phyloP scores from a whole-genome alignment of 2,329 filamentous ascomycete genomes.

The Aspergillus sp. region DNA sequence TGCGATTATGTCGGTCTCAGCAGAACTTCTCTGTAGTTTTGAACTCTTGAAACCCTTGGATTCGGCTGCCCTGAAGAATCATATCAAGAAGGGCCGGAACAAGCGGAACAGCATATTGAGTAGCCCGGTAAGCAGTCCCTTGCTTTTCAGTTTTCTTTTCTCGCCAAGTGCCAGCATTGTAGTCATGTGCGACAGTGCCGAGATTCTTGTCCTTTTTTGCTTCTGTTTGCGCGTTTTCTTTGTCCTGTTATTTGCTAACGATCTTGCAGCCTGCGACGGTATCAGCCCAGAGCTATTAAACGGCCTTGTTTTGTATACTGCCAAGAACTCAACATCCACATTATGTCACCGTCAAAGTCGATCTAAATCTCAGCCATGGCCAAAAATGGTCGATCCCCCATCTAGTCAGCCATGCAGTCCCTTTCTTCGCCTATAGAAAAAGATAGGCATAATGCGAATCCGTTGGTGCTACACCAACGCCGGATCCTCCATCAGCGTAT shows the following conservation, averaged over 20 bases:
- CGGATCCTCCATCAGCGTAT: slow-evolving; percentile 6
- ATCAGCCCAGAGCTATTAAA: slow-evolving; percentile 40
- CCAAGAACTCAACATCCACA: slow-evolving; percentile 13
- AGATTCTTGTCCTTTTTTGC: slow-evolving; percentile 11
- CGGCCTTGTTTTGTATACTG: slow-evolving; percentile 5
- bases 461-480: slow-evolving; percentile 6
- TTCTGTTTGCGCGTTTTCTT: slow-evolving; percentile 1
- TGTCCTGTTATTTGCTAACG: slow-evolving; percentile 13
- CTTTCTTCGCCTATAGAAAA: slow-evolving; percentile 2
- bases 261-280: slow-evolving; percentile 35
- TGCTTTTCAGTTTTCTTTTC: slow-evolving; percentile 9
- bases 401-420: slow-evolving; percentile 4
- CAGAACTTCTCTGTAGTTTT: slow-evolving; percentile 90
- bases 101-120: slow-evolving; percentile 92
- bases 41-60: slow-evolving; percentile 94
- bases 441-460: slow-evolving; percentile 4
- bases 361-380: background rate
- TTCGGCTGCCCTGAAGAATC: slow-evolving; percentile 90
- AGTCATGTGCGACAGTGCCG: slow-evolving; percentile 15
- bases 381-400: slow-evolving; percentile 3
- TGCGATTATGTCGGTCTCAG: slow-evolving; percentile 95
- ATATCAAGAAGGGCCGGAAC: slow-evolving; percentile 96
- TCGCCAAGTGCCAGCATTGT: slow-evolving; percentile 14
- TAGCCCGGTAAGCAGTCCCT: slow-evolving; percentile 67
- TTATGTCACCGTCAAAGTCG: slow-evolving; percentile 13